Percentiles rank a stretch among this genome's conserved stretches.
Evolutionary conservation across 352 stramenopile genomes (phyloP).

Genomic region (Pythium rhizo-oryzae): DNA sequence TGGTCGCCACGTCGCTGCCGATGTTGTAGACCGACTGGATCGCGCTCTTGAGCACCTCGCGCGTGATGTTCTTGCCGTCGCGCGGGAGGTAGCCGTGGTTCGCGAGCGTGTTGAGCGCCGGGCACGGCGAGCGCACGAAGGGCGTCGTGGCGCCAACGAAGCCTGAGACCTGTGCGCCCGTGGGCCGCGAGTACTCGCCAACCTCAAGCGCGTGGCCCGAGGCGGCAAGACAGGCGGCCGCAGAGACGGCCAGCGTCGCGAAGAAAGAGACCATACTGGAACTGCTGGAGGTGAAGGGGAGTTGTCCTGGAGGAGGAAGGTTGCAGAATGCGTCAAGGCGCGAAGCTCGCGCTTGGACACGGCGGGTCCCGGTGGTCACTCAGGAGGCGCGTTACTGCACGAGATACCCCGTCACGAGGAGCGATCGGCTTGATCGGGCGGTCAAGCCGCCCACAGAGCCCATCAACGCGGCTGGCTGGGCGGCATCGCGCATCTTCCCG

Average conservation of each 20-base stretch:
- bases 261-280: slow-evolving; percentile 6
- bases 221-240: slow-evolving; percentile 9
- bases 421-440: no score
- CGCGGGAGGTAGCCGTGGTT: slow-evolving; percentile 50
- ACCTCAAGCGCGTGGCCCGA: slow-evolving; percentile 10
- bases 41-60: slow-evolving; percentile 12
- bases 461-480: background rate
- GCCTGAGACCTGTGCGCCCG: slow-evolving; percentile 23
- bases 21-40: slow-evolving; percentile 31
- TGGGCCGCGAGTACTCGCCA: slow-evolving; percentile 29
- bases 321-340: background rate
- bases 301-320: background rate
- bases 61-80: slow-evolving; percentile 42
- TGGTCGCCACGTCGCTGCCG: slow-evolving; percentile 5
- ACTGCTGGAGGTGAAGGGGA: background rate
- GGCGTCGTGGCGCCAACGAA: slow-evolving; percentile 15
- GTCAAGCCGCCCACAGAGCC: background rate
- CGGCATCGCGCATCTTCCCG: no score
- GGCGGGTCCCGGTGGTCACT: background rate
- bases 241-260: slow-evolving; percentile 6
- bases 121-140: slow-evolving; percentile 38
- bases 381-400: no score
- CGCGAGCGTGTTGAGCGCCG: slow-evolving; percentile 38
- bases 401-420: no score
- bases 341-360: background rate